Percentiles rank a stretch among this genome's conserved stretches.
These are phyloP conservation scores for Aspergillus felis DNA, from an alignment of 2,329 filamentous ascomycete species.

Conservation along the genomic window DNA sequence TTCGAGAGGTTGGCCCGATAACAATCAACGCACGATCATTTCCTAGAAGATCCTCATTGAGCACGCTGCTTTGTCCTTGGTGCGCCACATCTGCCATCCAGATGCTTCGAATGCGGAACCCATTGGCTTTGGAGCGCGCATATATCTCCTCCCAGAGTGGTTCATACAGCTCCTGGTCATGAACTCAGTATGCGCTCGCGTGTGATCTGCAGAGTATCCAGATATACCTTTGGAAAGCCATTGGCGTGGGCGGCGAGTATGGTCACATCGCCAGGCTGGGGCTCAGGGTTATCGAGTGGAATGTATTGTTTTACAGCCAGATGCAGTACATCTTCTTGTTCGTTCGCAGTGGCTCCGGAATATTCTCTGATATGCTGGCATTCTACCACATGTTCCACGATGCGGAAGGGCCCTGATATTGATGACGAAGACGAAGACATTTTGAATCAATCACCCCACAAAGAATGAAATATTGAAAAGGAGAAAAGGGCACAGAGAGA, in stretches of 20 bases:
- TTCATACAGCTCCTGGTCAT: constrained; percentile 76
- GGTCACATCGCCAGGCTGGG: constrained; percentile 73
- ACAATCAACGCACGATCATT: constrained; percentile 67
- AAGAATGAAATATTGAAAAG: background rate
- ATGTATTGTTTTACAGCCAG: constrained; percentile 85
- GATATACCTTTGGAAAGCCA: constrained; percentile 76
- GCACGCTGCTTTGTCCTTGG: constrained; percentile 71
- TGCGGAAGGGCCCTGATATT: constrained; percentile 50
- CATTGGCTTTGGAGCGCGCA: constrained; percentile 51
- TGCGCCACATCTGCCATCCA: constrained; percentile 89
- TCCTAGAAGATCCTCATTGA: constrained; percentile 73
- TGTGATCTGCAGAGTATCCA: background rate
- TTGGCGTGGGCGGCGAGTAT: constrained; percentile 87
- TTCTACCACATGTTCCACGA: constrained; percentile 70
- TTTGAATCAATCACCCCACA: background rate
- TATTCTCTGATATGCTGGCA: constrained; percentile 81
- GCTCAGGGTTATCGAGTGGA: constrained; percentile 64
- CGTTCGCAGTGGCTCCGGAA: constrained; percentile 64
- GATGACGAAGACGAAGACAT: constrained; percentile 28
- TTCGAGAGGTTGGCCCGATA: background rate
- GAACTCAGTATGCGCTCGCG: background rate
- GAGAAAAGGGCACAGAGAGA: background rate
- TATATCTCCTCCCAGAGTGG: constrained; percentile 84
- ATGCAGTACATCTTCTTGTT: constrained; percentile 69
- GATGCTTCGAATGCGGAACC: constrained; percentile 71